These are phyloP conservation scores for Aspergillus unguis DNA, from an alignment of 2,329 filamentous ascomycete species.

Conservation along the genomic window DNA sequence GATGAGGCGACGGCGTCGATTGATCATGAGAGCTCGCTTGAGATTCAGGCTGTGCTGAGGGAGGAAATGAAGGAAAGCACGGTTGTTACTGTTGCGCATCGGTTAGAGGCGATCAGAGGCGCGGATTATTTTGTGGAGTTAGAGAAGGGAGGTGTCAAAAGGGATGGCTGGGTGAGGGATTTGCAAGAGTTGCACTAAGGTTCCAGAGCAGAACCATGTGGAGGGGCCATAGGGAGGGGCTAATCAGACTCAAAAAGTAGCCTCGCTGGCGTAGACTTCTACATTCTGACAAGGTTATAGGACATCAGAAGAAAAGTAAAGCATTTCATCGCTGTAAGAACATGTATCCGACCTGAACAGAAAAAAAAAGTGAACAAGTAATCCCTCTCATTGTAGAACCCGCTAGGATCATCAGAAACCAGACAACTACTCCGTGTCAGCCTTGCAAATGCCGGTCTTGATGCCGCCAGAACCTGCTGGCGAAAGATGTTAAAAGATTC, in stretches of 20 bases:
- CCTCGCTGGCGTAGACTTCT: not conserved
- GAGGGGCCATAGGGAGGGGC: too few relatives aligned
- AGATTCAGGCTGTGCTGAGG: slow-evolving; percentile 37
- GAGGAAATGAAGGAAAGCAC: slow-evolving; percentile 46
- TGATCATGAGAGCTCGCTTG: slow-evolving; percentile 58
- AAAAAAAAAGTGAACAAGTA: too few relatives aligned
- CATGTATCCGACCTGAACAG: too few relatives aligned
- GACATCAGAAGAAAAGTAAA: too few relatives aligned
- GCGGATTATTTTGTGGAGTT: slow-evolving; percentile 56
- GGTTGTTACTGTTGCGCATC: slow-evolving; percentile 64
- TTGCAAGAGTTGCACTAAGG: slow-evolving; percentile 7
- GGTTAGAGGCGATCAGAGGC: slow-evolving; percentile 59
- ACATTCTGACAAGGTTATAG: too few relatives aligned
- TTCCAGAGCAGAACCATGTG: not conserved
- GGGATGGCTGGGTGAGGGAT: slow-evolving; percentile 29
- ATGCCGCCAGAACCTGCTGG: not conserved
- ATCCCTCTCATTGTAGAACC: too few relatives aligned
- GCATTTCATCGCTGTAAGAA: too few relatives aligned
- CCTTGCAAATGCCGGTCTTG: not conserved
- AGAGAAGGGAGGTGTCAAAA: slow-evolving; percentile 48
- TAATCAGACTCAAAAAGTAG: not conserved
- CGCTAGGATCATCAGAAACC: not conserved
- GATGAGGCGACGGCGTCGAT: slow-evolving; percentile 66
- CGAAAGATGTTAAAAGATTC: slow-evolving; percentile 5
- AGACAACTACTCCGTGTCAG: not conserved